A percentile compares a stretch with the other conserved stretches of the same genome.
phyloP scores from a whole-genome alignment of 306 rosid species.

The Lablab purpureus region DNA sequence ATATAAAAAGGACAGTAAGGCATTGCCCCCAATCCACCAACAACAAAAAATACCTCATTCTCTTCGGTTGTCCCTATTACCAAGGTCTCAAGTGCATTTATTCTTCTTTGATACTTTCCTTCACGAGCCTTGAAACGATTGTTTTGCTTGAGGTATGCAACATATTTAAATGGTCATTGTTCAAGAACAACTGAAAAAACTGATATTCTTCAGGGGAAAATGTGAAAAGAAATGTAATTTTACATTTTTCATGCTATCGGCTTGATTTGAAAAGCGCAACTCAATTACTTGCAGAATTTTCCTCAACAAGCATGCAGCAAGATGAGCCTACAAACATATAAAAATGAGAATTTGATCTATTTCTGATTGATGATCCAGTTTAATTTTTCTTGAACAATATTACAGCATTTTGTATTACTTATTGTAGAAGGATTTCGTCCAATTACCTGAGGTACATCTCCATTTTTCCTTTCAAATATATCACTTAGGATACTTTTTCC shows the following conservation, averaged over 20 bases:
- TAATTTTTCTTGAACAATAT: constrained; percentile 24
- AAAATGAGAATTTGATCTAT: constrained; percentile 23
- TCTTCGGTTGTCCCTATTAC: constrained; percentile 81
- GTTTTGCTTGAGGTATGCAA: constrained; percentile 72
- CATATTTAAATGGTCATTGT: constrained; percentile 43
- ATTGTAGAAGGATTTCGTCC: constrained; percentile 47
- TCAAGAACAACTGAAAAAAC: constrained; percentile 40
- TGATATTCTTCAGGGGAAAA: constrained; percentile 8
- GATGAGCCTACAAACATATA: constrained; percentile 61
- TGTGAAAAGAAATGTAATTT: constrained; percentile 21
- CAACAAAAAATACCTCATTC: constrained; percentile 64
- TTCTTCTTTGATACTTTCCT: constrained; percentile 76
- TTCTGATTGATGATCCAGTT: constrained; percentile 1
- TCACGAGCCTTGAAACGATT: constrained; percentile 79
- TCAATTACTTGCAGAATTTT: constrained; percentile 84
- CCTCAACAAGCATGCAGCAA: constrained; percentile 71
- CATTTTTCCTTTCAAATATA: constrained; percentile 66
- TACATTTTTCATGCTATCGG: constrained; percentile 81
- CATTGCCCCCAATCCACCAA: constrained; percentile 35
- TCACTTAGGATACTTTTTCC: constrained; percentile 75
- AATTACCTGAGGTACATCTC: constrained; percentile 80
- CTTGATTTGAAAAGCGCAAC: constrained; percentile 71
- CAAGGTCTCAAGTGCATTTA: constrained; percentile 84
- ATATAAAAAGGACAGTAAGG: neutral
- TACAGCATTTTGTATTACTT: constrained; percentile 44